Conservation (phyloP, 192 early-diverging fungal genomes). For the Linnemannia exigua region DNA sequence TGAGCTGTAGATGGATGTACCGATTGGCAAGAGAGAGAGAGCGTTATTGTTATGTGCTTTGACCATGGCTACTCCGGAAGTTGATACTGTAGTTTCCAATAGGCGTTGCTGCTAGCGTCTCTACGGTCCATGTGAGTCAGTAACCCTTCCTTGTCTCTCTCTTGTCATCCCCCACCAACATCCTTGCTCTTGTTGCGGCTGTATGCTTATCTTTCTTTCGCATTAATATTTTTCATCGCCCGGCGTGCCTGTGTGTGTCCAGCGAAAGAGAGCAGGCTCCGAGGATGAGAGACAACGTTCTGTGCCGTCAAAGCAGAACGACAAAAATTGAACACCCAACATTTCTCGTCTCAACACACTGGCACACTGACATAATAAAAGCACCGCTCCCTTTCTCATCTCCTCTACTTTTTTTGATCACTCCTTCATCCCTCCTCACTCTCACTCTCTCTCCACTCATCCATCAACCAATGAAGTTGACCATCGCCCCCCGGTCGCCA, state of each 20-base stretch:
- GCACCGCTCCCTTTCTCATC: neutral
- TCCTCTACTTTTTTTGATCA: no score
- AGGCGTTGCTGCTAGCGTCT: neutral
- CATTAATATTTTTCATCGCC: neutral
- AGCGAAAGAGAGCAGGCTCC: conserved; percentile 9
- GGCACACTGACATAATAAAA: neutral
- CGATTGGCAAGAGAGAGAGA: neutral
- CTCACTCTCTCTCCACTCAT: neutral
- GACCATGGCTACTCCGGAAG: neutral
- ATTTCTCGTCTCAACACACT: conserved; percentile 11
- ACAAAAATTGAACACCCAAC: neutral
- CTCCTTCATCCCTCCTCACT: neutral
- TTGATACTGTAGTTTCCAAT: neutral
- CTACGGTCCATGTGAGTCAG: neutral
- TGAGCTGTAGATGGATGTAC: neutral
- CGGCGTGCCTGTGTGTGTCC: neutral
- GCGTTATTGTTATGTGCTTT: neutral
- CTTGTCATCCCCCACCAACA: neutral
- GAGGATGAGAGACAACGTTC: neutral
- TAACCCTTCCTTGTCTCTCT: neutral
- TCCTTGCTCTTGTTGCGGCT: neutral
- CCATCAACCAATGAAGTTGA: conserved; percentile 62
- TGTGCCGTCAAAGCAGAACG: neutral
- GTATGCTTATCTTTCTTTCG: neutral
- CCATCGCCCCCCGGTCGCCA: conserved; percentile 54